Percentiles rank a stretch among this genome's conserved stretches.
Evolutionary conservation across 139 green algal genomes (phyloP).

Genomic region (Pseudopediastrum boryanum): DNA sequence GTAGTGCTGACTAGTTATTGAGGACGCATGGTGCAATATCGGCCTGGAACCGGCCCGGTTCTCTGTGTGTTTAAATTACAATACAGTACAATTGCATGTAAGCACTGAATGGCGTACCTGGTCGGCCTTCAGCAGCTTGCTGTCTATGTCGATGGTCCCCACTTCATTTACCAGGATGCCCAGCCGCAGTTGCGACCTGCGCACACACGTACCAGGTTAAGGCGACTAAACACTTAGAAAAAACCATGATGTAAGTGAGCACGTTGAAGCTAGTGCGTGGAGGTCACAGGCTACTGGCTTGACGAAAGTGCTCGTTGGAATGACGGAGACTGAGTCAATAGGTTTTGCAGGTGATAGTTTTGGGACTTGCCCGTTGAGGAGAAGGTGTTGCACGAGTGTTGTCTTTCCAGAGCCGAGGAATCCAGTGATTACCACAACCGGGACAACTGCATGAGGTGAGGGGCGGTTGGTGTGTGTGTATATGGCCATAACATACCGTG

Average conservation of each 20-base stretch:
- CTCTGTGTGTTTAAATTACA: background rate
- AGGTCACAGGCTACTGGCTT: background rate
- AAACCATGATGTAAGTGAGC: background rate
- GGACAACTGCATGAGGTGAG: slow-evolving; percentile 40
- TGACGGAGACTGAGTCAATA: background rate
- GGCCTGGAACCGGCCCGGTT: background rate
- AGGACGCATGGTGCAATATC: background rate
- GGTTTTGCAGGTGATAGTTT: background rate
- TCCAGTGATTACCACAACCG: slow-evolving; percentile 54
- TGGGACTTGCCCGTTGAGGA: slow-evolving; percentile 6
- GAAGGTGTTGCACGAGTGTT: slow-evolving; percentile 59
- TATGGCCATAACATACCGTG: background rate
- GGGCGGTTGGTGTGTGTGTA: background rate
- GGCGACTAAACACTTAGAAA: background rate
- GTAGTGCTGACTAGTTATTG: background rate
- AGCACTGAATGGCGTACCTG: slow-evolving; percentile 9
- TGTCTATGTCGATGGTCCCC: slow-evolving; percentile 52
- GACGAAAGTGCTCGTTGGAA: background rate
- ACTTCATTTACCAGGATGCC: slow-evolving; percentile 64
- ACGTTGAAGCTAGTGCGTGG: background rate
- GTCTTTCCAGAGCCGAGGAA: slow-evolving; percentile 66
- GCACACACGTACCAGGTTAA: background rate
- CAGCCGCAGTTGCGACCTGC: slow-evolving; percentile 49
- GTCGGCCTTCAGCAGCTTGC: slow-evolving; percentile 45
- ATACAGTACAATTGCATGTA: background rate